Conservation (phyloP, 306 rosid genomes). For the Ormosia semicastrata region DNA sequence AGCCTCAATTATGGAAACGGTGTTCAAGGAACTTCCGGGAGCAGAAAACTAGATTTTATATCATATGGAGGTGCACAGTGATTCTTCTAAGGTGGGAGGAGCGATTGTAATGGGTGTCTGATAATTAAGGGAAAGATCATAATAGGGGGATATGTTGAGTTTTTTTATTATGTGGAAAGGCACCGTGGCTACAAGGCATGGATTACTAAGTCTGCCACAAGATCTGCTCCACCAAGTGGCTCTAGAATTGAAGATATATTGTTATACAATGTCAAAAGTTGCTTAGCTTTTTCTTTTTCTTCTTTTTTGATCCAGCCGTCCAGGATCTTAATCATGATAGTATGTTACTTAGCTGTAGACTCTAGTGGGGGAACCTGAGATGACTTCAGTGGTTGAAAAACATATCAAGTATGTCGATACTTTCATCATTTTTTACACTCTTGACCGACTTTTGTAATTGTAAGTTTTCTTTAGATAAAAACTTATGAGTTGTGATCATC, state of each 20-base stretch:
- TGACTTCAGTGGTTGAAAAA: not conserved
- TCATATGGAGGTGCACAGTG: conserved; percentile 64
- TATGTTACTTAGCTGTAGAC: not conserved
- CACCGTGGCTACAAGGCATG: not conserved
- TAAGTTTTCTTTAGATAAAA: not conserved
- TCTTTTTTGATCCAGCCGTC: not conserved
- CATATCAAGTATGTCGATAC: not conserved
- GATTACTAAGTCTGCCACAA: not conserved
- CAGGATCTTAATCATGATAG: not conserved
- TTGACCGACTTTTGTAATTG: not conserved
- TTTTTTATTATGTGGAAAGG: not conserved
- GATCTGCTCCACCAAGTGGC: not conserved
- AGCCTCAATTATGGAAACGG: conserved; percentile 36
- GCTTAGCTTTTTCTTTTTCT: not conserved
- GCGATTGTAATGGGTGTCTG: not conserved
- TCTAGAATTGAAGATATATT: not conserved
- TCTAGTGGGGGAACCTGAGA: not conserved
- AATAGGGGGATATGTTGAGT: not conserved
- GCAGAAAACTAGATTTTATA: conserved; percentile 53
- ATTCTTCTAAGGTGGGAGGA: conserved; percentile 60
- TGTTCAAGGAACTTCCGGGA: conserved; percentile 50
- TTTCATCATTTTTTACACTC: not conserved
- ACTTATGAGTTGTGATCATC: not conserved
- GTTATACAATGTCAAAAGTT: not conserved
- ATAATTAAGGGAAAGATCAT: conserved; percentile 2